phyloP scores from a whole-genome alignment of 1,139 yeast species.

The Blastobotrys persicus region DNA sequence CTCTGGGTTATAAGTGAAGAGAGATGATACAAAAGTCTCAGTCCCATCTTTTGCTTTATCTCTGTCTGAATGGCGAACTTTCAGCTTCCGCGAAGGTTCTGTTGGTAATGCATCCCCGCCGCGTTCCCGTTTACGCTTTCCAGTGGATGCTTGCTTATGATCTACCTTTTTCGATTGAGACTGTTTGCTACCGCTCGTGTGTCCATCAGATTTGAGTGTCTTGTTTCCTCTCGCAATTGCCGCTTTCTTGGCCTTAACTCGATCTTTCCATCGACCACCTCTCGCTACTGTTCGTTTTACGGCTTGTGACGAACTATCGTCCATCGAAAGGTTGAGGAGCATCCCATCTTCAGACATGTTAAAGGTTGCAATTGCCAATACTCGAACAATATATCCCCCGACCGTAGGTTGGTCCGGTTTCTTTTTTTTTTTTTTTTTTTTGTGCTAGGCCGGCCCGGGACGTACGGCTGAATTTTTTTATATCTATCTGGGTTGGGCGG shows the following conservation, averaged over 20 bases:
- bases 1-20: slow-evolving; percentile 69
- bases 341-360: slow-evolving; percentile 56
- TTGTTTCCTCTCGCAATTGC: slow-evolving; percentile 27
- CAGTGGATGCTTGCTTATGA: too few relatives aligned
- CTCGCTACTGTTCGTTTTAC: slow-evolving; percentile 35
- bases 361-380: too few relatives aligned
- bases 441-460: too few relatives aligned
- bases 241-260: slow-evolving; percentile 50
- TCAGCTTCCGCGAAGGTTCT: slow-evolving; percentile 5
- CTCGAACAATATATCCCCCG: too few relatives aligned
- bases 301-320: slow-evolving; percentile 28
- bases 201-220: background rate
- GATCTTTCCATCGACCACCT: slow-evolving; percentile 81
- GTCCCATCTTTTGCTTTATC: slow-evolving; percentile 23
- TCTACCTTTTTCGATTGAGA: too few relatives aligned
- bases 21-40: slow-evolving; percentile 72
- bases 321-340: slow-evolving; percentile 59
- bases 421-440: too few relatives aligned
- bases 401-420: too few relatives aligned
- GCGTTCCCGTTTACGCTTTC: too few relatives aligned
- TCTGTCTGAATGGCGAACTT: slow-evolving; percentile 8
- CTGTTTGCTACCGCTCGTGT: too few relatives aligned
- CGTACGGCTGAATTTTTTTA: slow-evolving; percentile 1
- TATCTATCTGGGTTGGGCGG: background rate
- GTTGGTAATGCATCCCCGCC: too few relatives aligned